These are phyloP conservation scores for Phytophthora meadii DNA, from an alignment of 352 stramenopile genomes.

Conservation along the genomic window DNA sequence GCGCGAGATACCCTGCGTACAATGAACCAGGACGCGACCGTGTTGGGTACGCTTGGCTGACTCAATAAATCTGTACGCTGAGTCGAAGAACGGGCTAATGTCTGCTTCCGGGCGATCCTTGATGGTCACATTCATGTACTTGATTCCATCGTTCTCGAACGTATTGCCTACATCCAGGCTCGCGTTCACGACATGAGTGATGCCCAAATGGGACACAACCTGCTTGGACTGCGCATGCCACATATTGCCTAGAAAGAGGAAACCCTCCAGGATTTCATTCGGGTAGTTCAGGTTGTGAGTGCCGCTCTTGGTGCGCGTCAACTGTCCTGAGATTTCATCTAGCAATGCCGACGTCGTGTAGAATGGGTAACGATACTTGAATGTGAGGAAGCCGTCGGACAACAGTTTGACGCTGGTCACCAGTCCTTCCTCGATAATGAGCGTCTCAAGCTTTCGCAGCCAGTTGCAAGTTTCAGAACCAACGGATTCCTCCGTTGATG, in stretches of 20 bases:
- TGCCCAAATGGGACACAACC: constrained; percentile 78
- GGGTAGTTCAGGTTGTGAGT: constrained; percentile 90
- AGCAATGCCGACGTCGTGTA: constrained; percentile 78
- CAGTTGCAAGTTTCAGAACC: constrained; percentile 38
- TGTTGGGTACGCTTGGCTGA: constrained; percentile 79
- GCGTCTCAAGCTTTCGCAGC: constrained; percentile 61
- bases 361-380: constrained; percentile 88
- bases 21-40: constrained; percentile 83
- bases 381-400: constrained; percentile 83
- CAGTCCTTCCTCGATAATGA: constrained; percentile 80
- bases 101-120: constrained; percentile 79
- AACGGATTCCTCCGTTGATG: constrained; percentile 24
- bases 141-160: constrained; percentile 70
- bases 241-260: constrained; percentile 90
- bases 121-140: constrained; percentile 84
- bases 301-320: constrained; percentile 81
- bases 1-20: constrained; percentile 85
- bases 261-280: constrained; percentile 88
- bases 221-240: constrained; percentile 86
- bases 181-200: constrained; percentile 88
- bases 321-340: constrained; percentile 64
- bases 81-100: constrained; percentile 76
- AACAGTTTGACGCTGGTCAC: constrained; percentile 82
- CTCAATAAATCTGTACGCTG: constrained; percentile 80
- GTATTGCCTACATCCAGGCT: constrained; percentile 81